Base-by-base conservation (phyloP, 2,329 filamentous ascomycete species). In the Rhynchosporium secalis region DNA sequence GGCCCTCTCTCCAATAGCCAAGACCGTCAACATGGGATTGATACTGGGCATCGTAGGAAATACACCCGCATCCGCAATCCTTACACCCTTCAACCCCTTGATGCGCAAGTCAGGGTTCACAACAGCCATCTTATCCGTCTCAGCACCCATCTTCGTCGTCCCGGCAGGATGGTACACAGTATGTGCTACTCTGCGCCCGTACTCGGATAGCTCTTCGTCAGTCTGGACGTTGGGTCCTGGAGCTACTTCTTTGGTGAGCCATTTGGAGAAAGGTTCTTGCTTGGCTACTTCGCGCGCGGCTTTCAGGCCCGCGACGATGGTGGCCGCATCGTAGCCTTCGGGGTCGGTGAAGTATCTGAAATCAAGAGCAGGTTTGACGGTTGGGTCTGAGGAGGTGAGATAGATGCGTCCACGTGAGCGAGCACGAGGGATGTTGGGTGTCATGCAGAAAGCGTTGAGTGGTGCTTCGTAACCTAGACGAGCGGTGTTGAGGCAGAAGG, bases 91-190 rank as follows among this genome's bases (percentile, higher is more conserved):
- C 66, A 96, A 76, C 0, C 90, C 91, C 33, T 86, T 81, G 36
- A 96, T 80, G 78, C 84, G 88, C 65, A 96, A 77, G 72, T 88
- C 80, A 31, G 83, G 81, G 72, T 95, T 89, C n/a, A 96, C 92
- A 26, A 96, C 92, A 4, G 91, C 91, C 74, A 87, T 78, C 56
- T 83, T 78, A 73, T 96, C 90, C 58, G 79, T 83, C 61, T 75
- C 75, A 72, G 93, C 86, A 40, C 91, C 91, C 92, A 96, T 96
- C 81, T 92, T 92, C 60, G 91, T 95, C 20, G 92, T 96, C 58
- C 92, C 92, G 12, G 90, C 89, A 0, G 92, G 92, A 76, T 96
- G 92, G 77, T 96, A 96, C 36, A 96, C 91, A 1, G 92, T 96
- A 76, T 96, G 92, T 4, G 91, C 91, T 84, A 92, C 72, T 51